These are phyloP conservation scores for Penicillium tannophilum DNA, from an alignment of 495 filamentous ascomycete species.

Conservation along the genomic window DNA sequence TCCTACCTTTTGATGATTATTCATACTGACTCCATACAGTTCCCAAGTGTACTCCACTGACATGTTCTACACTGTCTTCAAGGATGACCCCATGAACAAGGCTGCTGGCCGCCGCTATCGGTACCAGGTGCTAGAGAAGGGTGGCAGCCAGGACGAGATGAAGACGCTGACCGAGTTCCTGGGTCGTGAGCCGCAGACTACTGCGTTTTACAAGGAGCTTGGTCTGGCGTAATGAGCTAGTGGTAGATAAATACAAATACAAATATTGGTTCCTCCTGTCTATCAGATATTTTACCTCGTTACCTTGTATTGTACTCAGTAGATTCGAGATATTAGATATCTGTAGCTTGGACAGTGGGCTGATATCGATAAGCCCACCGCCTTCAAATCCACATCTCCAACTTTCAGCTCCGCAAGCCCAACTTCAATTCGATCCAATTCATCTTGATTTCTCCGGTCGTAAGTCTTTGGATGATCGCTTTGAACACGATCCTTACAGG, in stretches of 20 bases:
- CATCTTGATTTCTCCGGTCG: background rate
- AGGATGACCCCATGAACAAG: slow-evolving; percentile 54
- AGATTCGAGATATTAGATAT: no score
- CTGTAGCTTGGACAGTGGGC: no score
- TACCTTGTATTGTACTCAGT: no score
- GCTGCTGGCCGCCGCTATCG: slow-evolving; percentile 52
- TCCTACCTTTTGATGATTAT: background rate
- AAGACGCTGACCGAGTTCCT: slow-evolving; percentile 53
- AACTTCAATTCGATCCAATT: background rate
- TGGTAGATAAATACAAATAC: background rate
- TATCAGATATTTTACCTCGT: no score
- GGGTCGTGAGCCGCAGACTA: slow-evolving; percentile 51
- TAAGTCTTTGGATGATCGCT: background rate
- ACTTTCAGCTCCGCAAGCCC: background rate
- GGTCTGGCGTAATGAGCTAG: slow-evolving; percentile 39
- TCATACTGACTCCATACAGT: slow-evolving; percentile 22
- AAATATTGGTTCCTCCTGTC: background rate
- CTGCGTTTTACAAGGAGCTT: slow-evolving; percentile 56
- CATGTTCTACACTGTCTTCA: slow-evolving; percentile 59
- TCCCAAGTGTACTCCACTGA: slow-evolving; percentile 61
- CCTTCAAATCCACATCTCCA: slow-evolving; percentile 3
- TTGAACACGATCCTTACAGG: background rate
- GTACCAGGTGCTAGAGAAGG: slow-evolving; percentile 54
- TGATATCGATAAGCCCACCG: slow-evolving; percentile 9
- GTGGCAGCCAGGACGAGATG: slow-evolving; percentile 60